Evolutionary conservation across 2,329 filamentous ascomycete species (phyloP).

Genomic region (Keithomyces neogunnii): DNA sequence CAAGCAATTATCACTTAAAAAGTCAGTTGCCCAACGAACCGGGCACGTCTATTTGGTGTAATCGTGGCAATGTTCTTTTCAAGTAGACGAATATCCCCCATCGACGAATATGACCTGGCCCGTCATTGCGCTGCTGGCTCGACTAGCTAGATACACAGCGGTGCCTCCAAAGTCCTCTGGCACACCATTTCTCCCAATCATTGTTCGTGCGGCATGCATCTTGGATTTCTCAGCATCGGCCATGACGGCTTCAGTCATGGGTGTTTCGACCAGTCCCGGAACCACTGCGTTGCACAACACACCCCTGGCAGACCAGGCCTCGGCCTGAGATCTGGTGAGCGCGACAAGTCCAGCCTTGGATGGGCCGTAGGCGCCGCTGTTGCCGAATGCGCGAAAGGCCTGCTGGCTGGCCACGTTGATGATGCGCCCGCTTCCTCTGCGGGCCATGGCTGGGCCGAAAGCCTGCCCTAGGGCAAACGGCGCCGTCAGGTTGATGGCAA

Average conservation of each 20-base stretch:
- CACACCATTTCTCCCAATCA: constrained; percentile 22
- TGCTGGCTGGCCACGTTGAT: constrained; percentile 26
- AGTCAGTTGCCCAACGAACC: too few species aligned
- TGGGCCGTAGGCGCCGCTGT: constrained; percentile 24
- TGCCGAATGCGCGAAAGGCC: constrained; percentile 21
- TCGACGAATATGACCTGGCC: constrained; percentile 24
- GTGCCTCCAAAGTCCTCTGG: constrained; percentile 23
- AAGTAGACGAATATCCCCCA: constrained; percentile 24
- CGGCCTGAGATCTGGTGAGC: constrained; percentile 24
- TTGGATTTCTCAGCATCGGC: constrained; percentile 12
- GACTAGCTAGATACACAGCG: constrained; percentile 21
- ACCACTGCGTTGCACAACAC: constrained; percentile 26
- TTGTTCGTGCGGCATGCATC: constrained; percentile 18
- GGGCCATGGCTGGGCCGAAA: constrained; percentile 23
- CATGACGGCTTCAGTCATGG: constrained; percentile 15
- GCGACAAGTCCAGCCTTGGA: constrained; percentile 22
- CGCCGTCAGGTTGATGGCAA: constrained; percentile 24
- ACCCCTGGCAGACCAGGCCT: constrained; percentile 24
- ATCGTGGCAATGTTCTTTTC: background rate
- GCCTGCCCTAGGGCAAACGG: constrained; percentile 23
- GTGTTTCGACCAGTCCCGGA: constrained; percentile 22
- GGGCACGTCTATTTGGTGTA: too few species aligned
- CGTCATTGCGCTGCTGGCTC: constrained; percentile 21
- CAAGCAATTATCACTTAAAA: too few species aligned
- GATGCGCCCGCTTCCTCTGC: constrained; percentile 21